These are phyloP conservation scores for Sporothrix schenckii DNA, from an alignment of 2,329 filamentous ascomycete genomes.

Conservation along the genomic window DNA sequence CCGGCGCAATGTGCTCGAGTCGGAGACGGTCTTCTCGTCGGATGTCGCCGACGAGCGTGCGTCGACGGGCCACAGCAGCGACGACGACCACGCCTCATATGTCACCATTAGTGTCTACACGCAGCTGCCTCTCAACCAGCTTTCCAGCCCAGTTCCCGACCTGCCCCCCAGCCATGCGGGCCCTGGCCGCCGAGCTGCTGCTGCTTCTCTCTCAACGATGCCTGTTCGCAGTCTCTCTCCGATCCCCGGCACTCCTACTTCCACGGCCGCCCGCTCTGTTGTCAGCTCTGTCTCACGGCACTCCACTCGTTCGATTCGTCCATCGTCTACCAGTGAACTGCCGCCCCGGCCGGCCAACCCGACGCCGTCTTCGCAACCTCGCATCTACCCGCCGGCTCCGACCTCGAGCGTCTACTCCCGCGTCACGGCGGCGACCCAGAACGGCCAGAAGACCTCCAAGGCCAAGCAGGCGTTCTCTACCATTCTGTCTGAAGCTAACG, in stretches of 20 bases:
- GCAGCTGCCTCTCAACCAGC: neutral
- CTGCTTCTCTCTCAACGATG: neutral
- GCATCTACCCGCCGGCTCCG: neutral
- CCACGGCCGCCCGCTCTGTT: neutral
- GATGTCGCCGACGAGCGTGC: neutral
- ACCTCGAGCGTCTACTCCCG: neutral
- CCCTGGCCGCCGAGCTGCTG: neutral
- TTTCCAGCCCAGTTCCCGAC: neutral
- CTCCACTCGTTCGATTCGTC: neutral
- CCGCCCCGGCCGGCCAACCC: neutral
- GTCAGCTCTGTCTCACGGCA: neutral
- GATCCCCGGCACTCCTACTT: neutral
- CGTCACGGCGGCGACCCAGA: neutral
- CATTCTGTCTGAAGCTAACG: neutral
- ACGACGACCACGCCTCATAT: slow-evolving; percentile 8
- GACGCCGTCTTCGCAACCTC: neutral
- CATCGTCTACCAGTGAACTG: neutral
- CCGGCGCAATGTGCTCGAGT: slow-evolving; percentile 29
- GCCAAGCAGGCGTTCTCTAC: neutral
- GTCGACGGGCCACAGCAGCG: too few species aligned
- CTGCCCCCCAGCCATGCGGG: neutral
- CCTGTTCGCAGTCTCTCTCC: neutral
- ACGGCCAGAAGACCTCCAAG: neutral
- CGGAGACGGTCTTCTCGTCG: neutral
- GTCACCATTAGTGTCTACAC: slow-evolving; percentile 30